Evolutionary conservation across 805 yeast genomes (phyloP).

Genomic region (Candida ovalis): DNA sequence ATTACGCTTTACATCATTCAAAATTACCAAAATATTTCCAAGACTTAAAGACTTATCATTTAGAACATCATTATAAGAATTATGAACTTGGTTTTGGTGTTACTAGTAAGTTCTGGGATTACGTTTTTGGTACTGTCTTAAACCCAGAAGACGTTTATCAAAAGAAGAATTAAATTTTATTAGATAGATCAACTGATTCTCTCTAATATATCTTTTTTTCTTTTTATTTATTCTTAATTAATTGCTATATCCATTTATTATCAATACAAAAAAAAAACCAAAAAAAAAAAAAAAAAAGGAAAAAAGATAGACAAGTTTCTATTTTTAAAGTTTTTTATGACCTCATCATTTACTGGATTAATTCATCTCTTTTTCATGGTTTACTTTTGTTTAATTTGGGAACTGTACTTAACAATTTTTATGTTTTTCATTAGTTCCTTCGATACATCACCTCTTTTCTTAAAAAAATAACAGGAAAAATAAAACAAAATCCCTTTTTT

Average conservation of each 20-base stretch:
- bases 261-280: too few relatives aligned
- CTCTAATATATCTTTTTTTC: background rate
- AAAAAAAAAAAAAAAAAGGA: too few relatives aligned
- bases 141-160: conserved; percentile 42
- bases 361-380: too few relatives aligned
- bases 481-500: too few relatives aligned
- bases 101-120: conserved; percentile 91
- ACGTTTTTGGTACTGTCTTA: conserved; percentile 79
- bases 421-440: too few relatives aligned
- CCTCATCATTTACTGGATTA: too few relatives aligned
- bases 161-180: conserved; percentile 33
- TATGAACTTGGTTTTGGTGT: conserved; percentile 97
- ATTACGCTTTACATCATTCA: conserved; percentile 88
- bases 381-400: too few relatives aligned
- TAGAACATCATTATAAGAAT: conserved; percentile 97
- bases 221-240: background rate
- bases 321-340: too few relatives aligned
- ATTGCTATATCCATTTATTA: background rate
- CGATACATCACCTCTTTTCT: too few relatives aligned
- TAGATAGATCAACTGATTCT: background rate
- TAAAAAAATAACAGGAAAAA: too few relatives aligned
- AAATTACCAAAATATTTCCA: conserved; percentile 74
- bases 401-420: too few relatives aligned
- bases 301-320: too few relatives aligned
- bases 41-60: conserved; percentile 80